phyloP scores from a whole-genome alignment of 345 rosid genomes.

The Salix exigua region DNA sequence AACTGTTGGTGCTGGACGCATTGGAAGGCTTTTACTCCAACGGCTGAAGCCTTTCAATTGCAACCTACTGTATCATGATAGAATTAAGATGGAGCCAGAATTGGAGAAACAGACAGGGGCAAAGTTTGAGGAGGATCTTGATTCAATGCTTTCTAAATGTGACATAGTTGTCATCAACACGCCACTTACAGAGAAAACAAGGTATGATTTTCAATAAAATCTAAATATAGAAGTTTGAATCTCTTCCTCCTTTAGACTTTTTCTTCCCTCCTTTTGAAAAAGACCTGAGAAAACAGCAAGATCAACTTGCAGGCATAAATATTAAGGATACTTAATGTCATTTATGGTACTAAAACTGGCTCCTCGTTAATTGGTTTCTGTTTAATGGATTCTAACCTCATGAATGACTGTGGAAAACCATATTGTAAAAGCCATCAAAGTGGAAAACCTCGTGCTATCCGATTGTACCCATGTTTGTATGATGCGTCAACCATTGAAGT shows the following conservation, averaged over 20 bases:
- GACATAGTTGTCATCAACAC: constrained; percentile 79
- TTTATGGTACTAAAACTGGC: too few species aligned
- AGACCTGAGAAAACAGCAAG: not conserved
- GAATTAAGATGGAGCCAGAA: constrained; percentile 68
- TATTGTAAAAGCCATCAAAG: too few species aligned
- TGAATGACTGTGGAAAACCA: too few species aligned
- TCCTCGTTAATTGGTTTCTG: too few species aligned
- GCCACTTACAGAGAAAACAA: constrained; percentile 88
- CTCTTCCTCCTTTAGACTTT: not conserved
- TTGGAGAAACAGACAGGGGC: constrained; percentile 72
- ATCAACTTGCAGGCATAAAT: too few species aligned
- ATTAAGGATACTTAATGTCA: too few species aligned
- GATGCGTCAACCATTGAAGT: too few species aligned
- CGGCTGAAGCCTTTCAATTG: constrained; percentile 89
- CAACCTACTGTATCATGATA: constrained; percentile 78
- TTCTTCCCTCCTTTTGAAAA: not conserved
- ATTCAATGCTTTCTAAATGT: constrained; percentile 79
- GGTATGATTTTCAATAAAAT: constrained; percentile 23
- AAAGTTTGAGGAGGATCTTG: constrained; percentile 71
- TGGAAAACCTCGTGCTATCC: too few species aligned
- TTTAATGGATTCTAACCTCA: too few species aligned
- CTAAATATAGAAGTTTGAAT: not conserved
- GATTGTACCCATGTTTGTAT: too few species aligned
- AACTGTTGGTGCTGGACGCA: constrained; percentile 86
- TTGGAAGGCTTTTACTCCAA: constrained; percentile 83